phyloP scores from a whole-genome alignment of 2,329 filamentous ascomycete species.

The Alternaria longipes region DNA sequence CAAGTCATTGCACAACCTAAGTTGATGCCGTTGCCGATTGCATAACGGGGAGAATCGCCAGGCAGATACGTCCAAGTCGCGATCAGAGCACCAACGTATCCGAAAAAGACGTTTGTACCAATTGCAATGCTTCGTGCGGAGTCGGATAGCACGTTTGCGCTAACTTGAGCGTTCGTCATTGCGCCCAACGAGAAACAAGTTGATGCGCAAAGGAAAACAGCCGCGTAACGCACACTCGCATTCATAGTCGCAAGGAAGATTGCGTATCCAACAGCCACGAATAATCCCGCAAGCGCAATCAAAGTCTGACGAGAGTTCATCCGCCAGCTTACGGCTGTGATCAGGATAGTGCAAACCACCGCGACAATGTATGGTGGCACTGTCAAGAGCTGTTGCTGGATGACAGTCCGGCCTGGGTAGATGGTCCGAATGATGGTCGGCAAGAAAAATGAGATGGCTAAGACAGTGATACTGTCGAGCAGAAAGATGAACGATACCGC shows the following conservation, averaged over 20 bases:
- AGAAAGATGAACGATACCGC: constrained; percentile 65
- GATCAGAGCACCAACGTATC: constrained; percentile 72
- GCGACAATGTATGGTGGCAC: constrained; percentile 74
- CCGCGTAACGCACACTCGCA: constrained; percentile 66
- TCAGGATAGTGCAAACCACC: constrained; percentile 67
- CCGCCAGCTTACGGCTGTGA: constrained; percentile 67
- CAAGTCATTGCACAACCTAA: constrained; percentile 7
- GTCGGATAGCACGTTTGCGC: constrained; percentile 75
- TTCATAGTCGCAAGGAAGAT: constrained; percentile 68
- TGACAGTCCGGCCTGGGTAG: constrained; percentile 63
- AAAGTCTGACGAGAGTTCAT: constrained; percentile 66
- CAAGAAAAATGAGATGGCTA: constrained; percentile 71
- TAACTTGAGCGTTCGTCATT: constrained; percentile 70
- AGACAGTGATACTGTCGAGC: constrained; percentile 72
- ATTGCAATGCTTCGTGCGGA: constrained; percentile 60
- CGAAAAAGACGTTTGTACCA: constrained; percentile 65
- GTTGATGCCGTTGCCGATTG: constrained; percentile 68
- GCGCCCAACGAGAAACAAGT: constrained; percentile 69
- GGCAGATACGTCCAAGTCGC: constrained; percentile 70
- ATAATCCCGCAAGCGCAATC: constrained; percentile 64
- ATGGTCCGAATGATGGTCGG: constrained; percentile 74
- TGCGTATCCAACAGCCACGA: constrained; percentile 72
- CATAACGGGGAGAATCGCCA: constrained; percentile 69
- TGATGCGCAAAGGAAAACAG: constrained; percentile 70
- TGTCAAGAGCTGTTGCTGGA: constrained; percentile 71